These are phyloP conservation scores for Amanita brunnescens DNA, from an alignment of 768 basidiomycete species.

Conservation along the genomic window DNA sequence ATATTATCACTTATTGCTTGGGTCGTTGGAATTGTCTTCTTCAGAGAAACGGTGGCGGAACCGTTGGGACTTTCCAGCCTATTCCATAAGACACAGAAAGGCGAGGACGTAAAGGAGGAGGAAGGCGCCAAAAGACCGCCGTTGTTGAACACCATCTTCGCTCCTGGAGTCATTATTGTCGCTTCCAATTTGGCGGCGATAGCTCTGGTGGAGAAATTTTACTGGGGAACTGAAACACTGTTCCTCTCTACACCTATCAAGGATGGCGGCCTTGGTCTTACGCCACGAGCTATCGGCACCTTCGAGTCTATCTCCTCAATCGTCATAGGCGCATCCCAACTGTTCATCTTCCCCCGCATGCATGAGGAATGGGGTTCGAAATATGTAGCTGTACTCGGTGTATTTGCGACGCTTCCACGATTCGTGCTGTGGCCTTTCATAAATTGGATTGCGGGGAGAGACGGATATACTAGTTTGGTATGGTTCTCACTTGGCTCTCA, in stretches of 20 bases:
- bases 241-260: conserved; percentile 55
- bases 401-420: too few relatives aligned
- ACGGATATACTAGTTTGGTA: too few relatives aligned
- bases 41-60: conserved; percentile 31
- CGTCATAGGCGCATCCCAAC: conserved; percentile 45
- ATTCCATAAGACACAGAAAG: not conserved
- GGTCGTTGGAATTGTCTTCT: conserved; percentile 32
- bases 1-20: conserved; percentile 38
- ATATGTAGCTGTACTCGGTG: too few relatives aligned
- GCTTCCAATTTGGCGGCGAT: conserved; percentile 27
- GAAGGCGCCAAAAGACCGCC: too few relatives aligned
- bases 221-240: conserved; percentile 50
- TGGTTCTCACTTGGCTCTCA: too few relatives aligned
- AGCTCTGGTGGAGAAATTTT: conserved; percentile 45
- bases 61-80: not conserved
- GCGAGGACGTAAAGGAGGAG: not conserved
- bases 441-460: too few relatives aligned
- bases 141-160: conserved; percentile 13
- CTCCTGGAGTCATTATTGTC: conserved; percentile 40
- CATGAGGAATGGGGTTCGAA: conserved; percentile 8
- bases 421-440: too few relatives aligned
- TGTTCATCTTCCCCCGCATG: conserved; percentile 49
- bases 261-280: conserved; percentile 54
- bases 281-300: conserved; percentile 45
- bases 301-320: conserved; percentile 44